Evolutionary conservation across 2,329 filamentous ascomycete species (phyloP).

Genomic region (Aspergillus caelatus): DNA sequence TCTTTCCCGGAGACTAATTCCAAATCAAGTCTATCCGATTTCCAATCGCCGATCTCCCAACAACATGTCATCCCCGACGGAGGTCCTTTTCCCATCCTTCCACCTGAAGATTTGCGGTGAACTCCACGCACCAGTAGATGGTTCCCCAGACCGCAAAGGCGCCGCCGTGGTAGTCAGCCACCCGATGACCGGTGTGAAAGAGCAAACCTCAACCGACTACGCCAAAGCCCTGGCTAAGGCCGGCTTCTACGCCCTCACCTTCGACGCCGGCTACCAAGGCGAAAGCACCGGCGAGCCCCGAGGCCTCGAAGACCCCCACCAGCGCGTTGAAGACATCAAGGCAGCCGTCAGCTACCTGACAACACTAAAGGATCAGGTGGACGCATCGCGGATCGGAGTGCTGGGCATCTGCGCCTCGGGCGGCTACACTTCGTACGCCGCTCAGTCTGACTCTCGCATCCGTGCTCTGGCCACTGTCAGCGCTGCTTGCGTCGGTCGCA

Average conservation of each 20-base stretch:
- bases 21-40: background rate
- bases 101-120: conserved; percentile 1
- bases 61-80: background rate
- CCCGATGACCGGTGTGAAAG: conserved; percentile 36
- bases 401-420: conserved; percentile 46
- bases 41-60: background rate
- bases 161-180: conserved; percentile 21
- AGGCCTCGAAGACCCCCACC: conserved; percentile 41
- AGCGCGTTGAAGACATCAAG: conserved; percentile 42
- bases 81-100: conserved; percentile 7
- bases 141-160: conserved; percentile 9
- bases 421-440: conserved; percentile 37
- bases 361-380: conserved; percentile 24
- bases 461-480: conserved; percentile 41
- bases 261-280: conserved; percentile 45
- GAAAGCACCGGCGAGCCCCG: conserved; percentile 39
- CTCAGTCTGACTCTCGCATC: conserved; percentile 43
- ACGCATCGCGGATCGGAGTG: conserved; percentile 38
- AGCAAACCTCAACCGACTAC: conserved; percentile 42
- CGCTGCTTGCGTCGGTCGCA: conserved; percentile 34
- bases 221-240: conserved; percentile 31
- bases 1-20: background rate
- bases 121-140: background rate
- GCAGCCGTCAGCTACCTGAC: conserved; percentile 39
- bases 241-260: conserved; percentile 40